phyloP scores from a whole-genome alignment of 78 protist genomes.

The Ministeria vibrans region DNA sequence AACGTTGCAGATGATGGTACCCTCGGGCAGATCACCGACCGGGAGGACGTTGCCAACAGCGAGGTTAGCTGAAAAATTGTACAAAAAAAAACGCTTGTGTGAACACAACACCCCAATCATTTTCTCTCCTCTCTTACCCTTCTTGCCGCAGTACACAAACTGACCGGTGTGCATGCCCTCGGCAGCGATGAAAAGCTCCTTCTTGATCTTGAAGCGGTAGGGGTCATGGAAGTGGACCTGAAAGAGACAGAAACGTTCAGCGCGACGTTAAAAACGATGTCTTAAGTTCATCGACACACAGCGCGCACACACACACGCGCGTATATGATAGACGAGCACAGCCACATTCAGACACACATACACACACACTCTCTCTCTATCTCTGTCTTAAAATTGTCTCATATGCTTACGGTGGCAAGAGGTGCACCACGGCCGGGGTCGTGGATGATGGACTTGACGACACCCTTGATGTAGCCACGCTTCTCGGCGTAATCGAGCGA shows the following conservation, averaged over 20 bases:
- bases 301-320: too few species aligned
- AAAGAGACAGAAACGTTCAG: too few species aligned
- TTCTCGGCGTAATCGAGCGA: slow-evolving; percentile 95
- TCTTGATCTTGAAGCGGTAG: slow-evolving; percentile 61
- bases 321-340: too few species aligned
- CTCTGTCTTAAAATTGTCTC: too few species aligned
- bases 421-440: slow-evolving; percentile 99
- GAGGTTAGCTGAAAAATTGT: slow-evolving; percentile 67
- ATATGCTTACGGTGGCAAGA: slow-evolving; percentile 75
- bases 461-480: slow-evolving; percentile 88
- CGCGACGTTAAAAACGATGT: too few species aligned
- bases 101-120: not conserved
- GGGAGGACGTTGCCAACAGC: slow-evolving; percentile 97
- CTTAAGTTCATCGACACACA: too few species aligned
- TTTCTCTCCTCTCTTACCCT: slow-evolving; percentile 39
- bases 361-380: too few species aligned
- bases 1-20: slow-evolving; percentile 97
- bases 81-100: not conserved
- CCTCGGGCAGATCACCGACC: slow-evolving; percentile 89
- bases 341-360: too few species aligned
- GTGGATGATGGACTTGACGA: slow-evolving; percentile 92
- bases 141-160: slow-evolving; percentile 91
- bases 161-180: slow-evolving; percentile 99
- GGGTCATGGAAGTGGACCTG: slow-evolving; percentile 91
- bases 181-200: slow-evolving; percentile 87